These are phyloP conservation scores for Nitzschia palea DNA, from an alignment of 108 stramenopile genomes.

Conservation along the genomic window DNA sequence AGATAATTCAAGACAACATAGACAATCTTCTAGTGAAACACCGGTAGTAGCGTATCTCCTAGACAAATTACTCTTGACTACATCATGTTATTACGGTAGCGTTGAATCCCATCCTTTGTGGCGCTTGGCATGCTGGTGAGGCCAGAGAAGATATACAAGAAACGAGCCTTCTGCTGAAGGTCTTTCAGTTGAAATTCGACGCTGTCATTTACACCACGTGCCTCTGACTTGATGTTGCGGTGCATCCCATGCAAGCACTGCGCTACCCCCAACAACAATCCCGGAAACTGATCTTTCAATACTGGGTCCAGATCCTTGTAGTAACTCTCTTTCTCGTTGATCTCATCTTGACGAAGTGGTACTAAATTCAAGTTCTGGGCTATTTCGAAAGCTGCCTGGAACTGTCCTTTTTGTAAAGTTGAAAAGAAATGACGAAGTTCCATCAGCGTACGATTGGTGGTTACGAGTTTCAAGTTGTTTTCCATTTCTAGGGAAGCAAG, in stretches of 20 bases:
- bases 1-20: too few relatives aligned
- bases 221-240: constrained; percentile 30
- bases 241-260: constrained; percentile 45
- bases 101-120: constrained; percentile 25
- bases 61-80: not conserved
- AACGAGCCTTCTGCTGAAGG: constrained; percentile 50
- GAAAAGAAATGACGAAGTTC: constrained; percentile 74
- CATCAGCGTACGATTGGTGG: constrained; percentile 62
- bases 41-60: not conserved
- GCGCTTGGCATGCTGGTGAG: constrained; percentile 40
- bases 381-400: constrained; percentile 48
- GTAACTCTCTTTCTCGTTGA: constrained; percentile 34
- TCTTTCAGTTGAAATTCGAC: constrained; percentile 44
- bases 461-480: constrained; percentile 46
- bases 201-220: constrained; percentile 14
- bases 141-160: constrained; percentile 72
- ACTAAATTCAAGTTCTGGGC: constrained; percentile 35
- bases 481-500: constrained; percentile 52
- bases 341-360: constrained; percentile 34
- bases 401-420: constrained; percentile 44
- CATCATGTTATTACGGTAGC: constrained; percentile 42
- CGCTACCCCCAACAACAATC: constrained; percentile 35
- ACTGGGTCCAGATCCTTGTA: constrained; percentile 37
- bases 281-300: constrained; percentile 36
- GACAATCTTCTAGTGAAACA: too few relatives aligned